Conservation (phyloP, 108 stramenopile genomes). For the Epithemia pelagica region DNA sequence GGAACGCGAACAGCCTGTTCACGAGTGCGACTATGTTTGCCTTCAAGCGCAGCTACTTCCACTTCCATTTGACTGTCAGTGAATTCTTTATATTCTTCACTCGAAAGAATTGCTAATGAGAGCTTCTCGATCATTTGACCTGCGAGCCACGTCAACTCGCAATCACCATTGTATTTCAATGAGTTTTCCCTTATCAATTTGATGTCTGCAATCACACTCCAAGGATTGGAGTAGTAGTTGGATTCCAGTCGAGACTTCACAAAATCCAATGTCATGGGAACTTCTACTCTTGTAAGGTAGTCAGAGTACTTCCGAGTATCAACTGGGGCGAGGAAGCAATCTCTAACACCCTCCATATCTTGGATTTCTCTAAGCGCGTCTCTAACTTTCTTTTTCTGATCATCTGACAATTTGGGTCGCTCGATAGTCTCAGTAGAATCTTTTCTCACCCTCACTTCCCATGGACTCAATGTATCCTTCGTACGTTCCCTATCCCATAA, state of each 20-base stretch:
- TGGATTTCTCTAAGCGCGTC: conserved; percentile 30
- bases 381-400: conserved; percentile 32
- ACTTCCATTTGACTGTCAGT: neutral
- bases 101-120: conserved; percentile 22
- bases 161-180: conserved; percentile 71
- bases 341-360: conserved; percentile 28
- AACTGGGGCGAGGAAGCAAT: conserved; percentile 44
- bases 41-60: neutral
- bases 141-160: conserved; percentile 38
- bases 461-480: conserved; percentile 31
- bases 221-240: conserved; percentile 59
- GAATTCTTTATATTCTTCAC: conserved; percentile 9
- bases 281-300: conserved; percentile 66
- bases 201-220: conserved; percentile 66
- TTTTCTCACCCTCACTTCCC: conserved; percentile 42
- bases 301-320: conserved; percentile 53
- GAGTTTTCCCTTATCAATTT: conserved; percentile 75
- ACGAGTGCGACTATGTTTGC: too few relatives aligned
- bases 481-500: conserved; percentile 15
- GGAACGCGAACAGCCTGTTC: too few relatives aligned
- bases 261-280: conserved; percentile 57
- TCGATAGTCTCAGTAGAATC: conserved; percentile 7
- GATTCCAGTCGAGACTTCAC: conserved; percentile 41
- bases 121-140: conserved; percentile 48
- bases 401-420: conserved; percentile 38